A percentile compares a stretch with the other conserved stretches of the same genome.
Evolutionary conservation across 305 asterid genomes (phyloP).

Genomic region (Stenogyne calaminthoides): DNA sequence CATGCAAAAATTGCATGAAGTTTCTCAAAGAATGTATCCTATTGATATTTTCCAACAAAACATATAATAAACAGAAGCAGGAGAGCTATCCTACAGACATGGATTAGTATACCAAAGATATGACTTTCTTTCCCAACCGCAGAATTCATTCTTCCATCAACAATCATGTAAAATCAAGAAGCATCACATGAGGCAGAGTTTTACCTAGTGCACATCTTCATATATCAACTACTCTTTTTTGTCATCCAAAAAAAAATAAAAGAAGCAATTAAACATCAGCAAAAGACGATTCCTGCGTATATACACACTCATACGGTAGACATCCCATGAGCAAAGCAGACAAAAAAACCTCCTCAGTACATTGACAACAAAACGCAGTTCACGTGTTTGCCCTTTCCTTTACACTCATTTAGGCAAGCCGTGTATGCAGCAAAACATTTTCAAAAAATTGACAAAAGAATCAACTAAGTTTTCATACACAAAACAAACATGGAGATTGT

Average conservation of each 20-base stretch:
- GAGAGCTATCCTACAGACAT: not conserved
- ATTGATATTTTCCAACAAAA: not conserved
- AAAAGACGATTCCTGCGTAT: slow-evolving; percentile 19
- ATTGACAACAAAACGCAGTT: slow-evolving; percentile 37
- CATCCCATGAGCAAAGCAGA: slow-evolving; percentile 25
- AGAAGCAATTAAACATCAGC: slow-evolving; percentile 1
- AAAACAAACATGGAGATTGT: slow-evolving; percentile 40
- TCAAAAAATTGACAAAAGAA: slow-evolving; percentile 43
- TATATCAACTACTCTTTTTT: not conserved
- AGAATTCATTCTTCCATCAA: not conserved
- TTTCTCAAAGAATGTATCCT: not conserved
- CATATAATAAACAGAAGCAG: not conserved
- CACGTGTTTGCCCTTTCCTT: slow-evolving; percentile 34
- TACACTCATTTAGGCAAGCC: slow-evolving; percentile 46
- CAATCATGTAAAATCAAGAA: not conserved
- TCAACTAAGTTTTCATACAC: slow-evolving; percentile 15
- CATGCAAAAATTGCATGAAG: not conserved
- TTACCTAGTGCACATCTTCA: not conserved
- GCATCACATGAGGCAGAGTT: not conserved
- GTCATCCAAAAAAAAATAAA: not conserved
- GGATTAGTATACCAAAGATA: not conserved
- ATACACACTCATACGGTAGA: slow-evolving; percentile 20
- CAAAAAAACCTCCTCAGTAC: slow-evolving; percentile 31
- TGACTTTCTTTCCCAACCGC: not conserved
- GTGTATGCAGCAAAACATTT: slow-evolving; percentile 29